Percentiles rank a stretch among this genome's conserved stretches.
phyloP scores from a whole-genome alignment of 176 grass and related monocot species.

The Phoenix dactylifera region DNA sequence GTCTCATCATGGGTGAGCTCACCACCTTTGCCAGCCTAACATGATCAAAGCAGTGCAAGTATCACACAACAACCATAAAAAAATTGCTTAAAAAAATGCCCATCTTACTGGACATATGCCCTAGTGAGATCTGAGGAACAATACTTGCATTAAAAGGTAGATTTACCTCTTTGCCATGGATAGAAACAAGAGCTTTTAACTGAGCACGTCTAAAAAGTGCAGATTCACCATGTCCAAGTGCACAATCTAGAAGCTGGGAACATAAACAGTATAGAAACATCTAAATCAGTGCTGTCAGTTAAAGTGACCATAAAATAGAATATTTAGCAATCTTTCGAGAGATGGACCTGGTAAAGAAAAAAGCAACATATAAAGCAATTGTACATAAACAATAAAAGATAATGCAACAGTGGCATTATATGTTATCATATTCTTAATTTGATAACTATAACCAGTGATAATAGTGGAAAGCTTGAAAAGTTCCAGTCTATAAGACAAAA shows the following conservation, averaged over 20 bases:
- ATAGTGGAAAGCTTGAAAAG: no score
- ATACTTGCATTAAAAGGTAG: neutral
- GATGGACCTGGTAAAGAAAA: no score
- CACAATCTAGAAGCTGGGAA: conserved; percentile 79
- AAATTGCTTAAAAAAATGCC: no score
- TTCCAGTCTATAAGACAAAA: no score
- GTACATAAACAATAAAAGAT: no score
- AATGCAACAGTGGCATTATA: no score
- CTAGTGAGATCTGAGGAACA: neutral
- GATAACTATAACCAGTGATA: no score
- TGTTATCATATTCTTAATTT: no score
- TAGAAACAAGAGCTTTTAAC: conserved; percentile 92
- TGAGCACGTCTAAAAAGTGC: conserved; percentile 99
- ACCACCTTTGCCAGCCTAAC: conserved; percentile 95
- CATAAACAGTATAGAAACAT: conserved; percentile 21
- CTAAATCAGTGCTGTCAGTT: conserved; percentile 8
- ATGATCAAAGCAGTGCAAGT: conserved; percentile 20
- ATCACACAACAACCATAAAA: no score
- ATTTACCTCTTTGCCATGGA: conserved; percentile 97
- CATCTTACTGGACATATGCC: neutral
- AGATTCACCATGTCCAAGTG: conserved; percentile 98
- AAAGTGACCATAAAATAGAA: neutral
- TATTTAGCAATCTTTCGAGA: no score
- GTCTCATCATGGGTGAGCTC: conserved; percentile 99
- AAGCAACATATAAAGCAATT: no score